phyloP scores from a whole-genome alignment of 2,329 filamentous ascomycete genomes.

The Curvularia lunata region DNA sequence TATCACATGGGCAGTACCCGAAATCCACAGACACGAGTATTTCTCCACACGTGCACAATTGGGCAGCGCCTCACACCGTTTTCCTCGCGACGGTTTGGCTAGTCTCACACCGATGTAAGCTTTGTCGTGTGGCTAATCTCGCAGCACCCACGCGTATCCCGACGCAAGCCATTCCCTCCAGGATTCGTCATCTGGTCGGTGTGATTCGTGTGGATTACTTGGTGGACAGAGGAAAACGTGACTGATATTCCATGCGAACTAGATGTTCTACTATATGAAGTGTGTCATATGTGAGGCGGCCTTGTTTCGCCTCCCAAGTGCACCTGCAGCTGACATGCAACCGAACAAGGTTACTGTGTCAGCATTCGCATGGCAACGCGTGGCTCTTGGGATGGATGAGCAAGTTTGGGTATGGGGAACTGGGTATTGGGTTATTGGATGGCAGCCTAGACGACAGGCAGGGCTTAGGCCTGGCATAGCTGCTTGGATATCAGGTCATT shows the following conservation, averaged over 20 bases:
- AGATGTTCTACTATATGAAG: conserved; percentile 11
- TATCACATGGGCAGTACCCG: not conserved
- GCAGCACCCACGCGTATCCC: conserved; percentile 1
- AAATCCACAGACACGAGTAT: not conserved
- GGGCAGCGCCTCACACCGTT: conserved; percentile 4
- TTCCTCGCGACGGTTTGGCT: not conserved
- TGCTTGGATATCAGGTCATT: not conserved
- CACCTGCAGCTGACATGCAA: conserved; percentile 38
- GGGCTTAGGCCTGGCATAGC: not conserved
- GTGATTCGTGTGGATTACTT: not conserved
- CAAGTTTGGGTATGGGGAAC: not conserved
- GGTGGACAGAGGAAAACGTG: conserved; percentile 17
- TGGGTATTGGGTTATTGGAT: not conserved
- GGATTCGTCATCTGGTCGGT: conserved; percentile 4
- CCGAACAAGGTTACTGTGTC: conserved; percentile 12
- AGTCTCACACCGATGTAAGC: conserved; percentile 15
- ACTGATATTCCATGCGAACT: conserved; percentile 30
- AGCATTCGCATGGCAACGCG: conserved; percentile 13
- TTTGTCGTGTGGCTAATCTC: conserved; percentile 1
- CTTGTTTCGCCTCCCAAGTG: conserved; percentile 18
- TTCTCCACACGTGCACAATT: not conserved
- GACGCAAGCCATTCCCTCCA: conserved; percentile 9
- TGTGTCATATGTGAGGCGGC: conserved; percentile 6
- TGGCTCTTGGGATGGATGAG: conserved; percentile 16
- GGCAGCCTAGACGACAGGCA: conserved; percentile 1